Evolutionary conservation across 139 green algal genomes (phyloP), one percentile per base, ranked within the genome.

Genomic region (Nannochloris sp.): DNA sequence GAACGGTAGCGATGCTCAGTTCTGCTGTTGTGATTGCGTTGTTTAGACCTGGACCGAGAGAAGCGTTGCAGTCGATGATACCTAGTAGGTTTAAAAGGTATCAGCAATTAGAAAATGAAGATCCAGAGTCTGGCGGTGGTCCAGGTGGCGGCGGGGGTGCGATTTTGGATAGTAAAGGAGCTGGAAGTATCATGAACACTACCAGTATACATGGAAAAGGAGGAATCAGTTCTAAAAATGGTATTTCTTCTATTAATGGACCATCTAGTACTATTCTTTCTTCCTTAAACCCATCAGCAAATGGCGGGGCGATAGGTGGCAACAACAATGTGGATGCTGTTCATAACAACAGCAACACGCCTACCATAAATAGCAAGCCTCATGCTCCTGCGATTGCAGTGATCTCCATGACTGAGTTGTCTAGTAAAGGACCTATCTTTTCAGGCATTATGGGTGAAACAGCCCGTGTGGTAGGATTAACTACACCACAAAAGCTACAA

Each of bases 401-500:
- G 37, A 51, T 12, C 27, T 14, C 10, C 19, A 1, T 64, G 29
- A 19, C 19, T 37, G 5, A 5, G 7, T 7, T 64, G 29, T 23
- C 25, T 6, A 23, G 35, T 37, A 7, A n/a, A 39, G 57, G 27
- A 13, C 23, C n/a, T 23, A 31, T 6, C 5, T n/a, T 39, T 19
- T 6, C 6, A 4, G 25, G 25, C 7, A 39, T 25, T 37, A 13
- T n/a, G 29, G n/a, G n/a, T n/a, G n/a, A n/a, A n/a, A n/a, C n/a
- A n/a, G n/a, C n/a, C n/a, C 13, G 13, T 3, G 13, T 45, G 15
- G 23, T 51, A 23, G 54, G 65, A 35, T 32, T 72, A 15, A 72
- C 65, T 25, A 65, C 65, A 4, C 65, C 65, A 6, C 34, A 27
- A 10, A 72, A 72, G 65, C 54, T 72, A 33, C 65, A 64, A 24